Evolutionary conservation across 192 early-diverging fungal genomes (phyloP).

Genomic region (Coemansia sp.): DNA sequence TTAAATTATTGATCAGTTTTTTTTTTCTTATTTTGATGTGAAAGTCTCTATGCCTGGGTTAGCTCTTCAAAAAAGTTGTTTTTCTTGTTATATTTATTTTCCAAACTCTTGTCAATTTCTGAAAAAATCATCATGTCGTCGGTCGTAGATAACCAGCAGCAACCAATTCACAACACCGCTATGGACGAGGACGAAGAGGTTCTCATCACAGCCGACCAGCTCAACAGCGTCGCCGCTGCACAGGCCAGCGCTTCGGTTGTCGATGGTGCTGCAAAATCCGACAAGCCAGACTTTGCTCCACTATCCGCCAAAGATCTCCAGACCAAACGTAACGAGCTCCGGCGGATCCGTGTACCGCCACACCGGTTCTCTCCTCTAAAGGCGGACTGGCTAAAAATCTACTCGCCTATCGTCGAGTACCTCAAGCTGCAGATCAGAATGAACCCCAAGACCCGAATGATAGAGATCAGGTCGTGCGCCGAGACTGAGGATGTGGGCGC

Average conservation of each 20-base stretch:
- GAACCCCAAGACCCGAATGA: conserved; percentile 85
- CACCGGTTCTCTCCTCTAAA: conserved; percentile 91
- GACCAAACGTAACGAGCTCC: conserved; percentile 55
- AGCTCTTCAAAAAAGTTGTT: not conserved
- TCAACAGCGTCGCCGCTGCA: conserved; percentile 34
- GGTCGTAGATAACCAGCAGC: conserved; percentile 12
- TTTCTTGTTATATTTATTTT: conserved; percentile 4
- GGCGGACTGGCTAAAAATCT: conserved; percentile 93
- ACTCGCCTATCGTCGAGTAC: conserved; percentile 94
- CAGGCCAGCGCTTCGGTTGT: conserved; percentile 35
- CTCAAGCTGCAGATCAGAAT: conserved; percentile 94
- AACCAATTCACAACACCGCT: conserved; percentile 9
- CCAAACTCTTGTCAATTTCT: conserved; percentile 1
- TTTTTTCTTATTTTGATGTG: not conserved
- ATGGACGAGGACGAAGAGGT: conserved; percentile 63
- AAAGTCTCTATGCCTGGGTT: not conserved
- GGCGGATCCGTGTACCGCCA: conserved; percentile 90
- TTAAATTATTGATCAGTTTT: conserved; percentile 12
- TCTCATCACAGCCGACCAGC: conserved; percentile 61
- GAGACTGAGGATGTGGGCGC: conserved; percentile 86
- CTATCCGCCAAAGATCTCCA: conserved; percentile 57
- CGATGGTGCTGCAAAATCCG: conserved; percentile 32
- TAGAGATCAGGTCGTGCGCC: conserved; percentile 85
- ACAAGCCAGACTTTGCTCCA: conserved; percentile 67
- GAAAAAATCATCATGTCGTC: conserved; percentile 22